A percentile compares a stretch with the other conserved stretches of the same genome.
Conservation (phyloP, 1,139 yeast species). For the Magnusiomyces paraingens region DNA sequence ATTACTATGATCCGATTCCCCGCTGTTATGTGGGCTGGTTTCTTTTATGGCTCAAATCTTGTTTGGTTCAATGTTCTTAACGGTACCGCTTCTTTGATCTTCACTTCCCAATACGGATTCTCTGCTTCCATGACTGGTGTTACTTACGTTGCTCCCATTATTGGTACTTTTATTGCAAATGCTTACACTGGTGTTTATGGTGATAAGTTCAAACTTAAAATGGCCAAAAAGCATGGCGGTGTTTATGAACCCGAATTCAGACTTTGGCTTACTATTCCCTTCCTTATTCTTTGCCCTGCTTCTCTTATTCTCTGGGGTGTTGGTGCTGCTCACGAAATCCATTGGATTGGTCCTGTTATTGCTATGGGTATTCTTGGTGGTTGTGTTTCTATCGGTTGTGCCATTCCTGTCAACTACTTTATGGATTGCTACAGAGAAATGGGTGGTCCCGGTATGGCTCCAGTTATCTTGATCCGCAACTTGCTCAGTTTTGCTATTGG, state of each 20-base stretch:
- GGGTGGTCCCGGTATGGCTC: conserved; percentile 49
- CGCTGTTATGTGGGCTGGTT: conserved; percentile 54
- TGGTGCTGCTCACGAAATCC: conserved; percentile 55
- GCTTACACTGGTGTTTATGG: conserved; percentile 42
- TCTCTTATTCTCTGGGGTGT: conserved; percentile 76
- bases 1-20: conserved; percentile 41
- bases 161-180: conserved; percentile 73
- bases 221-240: conserved; percentile 64
- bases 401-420: conserved; percentile 47
- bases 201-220: conserved; percentile 59
- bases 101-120: conserved; percentile 56
- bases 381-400: conserved; percentile 47
- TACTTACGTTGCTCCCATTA: conserved; percentile 70
- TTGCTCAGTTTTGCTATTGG: conserved; percentile 44
- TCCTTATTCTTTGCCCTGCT: conserved; percentile 60
- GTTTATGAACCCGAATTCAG: conserved; percentile 71
- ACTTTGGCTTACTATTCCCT: conserved; percentile 57
- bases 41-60: conserved; percentile 56
- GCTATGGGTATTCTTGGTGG: conserved; percentile 43
- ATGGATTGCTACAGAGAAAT: conserved; percentile 49
- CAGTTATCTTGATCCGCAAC: conserved; percentile 31
- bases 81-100: conserved; percentile 52
- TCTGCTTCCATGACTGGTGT: conserved; percentile 67
- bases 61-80: conserved; percentile 51
- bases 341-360: conserved; percentile 47